phyloP scores from a whole-genome alignment of 179 eudicot genomes.

The Gypsophila paniculata region DNA sequence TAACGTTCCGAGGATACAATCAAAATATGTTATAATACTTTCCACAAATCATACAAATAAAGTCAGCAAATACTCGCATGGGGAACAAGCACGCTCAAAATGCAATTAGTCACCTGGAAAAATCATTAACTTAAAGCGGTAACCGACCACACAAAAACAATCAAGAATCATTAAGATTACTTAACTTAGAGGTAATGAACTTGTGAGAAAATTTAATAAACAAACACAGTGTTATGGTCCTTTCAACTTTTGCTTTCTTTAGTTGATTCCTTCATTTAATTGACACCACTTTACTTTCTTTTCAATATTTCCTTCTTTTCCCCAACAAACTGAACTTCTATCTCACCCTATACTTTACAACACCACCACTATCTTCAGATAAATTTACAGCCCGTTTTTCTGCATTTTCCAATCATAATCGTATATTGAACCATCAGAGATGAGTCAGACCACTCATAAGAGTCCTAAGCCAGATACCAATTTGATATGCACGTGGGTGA shows the following conservation, averaged over 20 bases:
- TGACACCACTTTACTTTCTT: conserved; percentile 27
- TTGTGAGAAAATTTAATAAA: conserved; percentile 9
- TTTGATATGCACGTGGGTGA: conserved; percentile 1
- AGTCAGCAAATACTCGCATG: conserved; percentile 23
- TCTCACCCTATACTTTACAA: conserved; percentile 19
- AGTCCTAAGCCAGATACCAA: conserved; percentile 6
- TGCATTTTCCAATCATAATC: conserved; percentile 14
- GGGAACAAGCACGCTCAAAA: conserved; percentile 20
- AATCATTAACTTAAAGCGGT: conserved; percentile 11
- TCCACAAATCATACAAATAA: conserved; percentile 6
- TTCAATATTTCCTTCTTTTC: conserved; percentile 21
- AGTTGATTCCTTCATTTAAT: conserved; percentile 39
- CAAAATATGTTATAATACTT: not conserved
- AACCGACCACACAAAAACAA: not conserved
- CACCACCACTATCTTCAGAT: conserved; percentile 12
- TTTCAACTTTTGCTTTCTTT: conserved; percentile 39
- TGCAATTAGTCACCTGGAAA: conserved; percentile 8
- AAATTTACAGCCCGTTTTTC: conserved; percentile 18
- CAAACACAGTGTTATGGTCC: conserved; percentile 25
- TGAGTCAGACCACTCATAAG: conserved; percentile 28
- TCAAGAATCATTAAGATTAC: conserved; percentile 10
- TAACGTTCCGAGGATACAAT: conserved; percentile 6
- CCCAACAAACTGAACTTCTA: conserved; percentile 26
- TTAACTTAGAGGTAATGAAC: conserved; percentile 23
- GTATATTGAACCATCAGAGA: conserved; percentile 14